phyloP scores from a whole-genome alignment of 2,329 filamentous ascomycete species.

The Aspergillus proliferans region DNA sequence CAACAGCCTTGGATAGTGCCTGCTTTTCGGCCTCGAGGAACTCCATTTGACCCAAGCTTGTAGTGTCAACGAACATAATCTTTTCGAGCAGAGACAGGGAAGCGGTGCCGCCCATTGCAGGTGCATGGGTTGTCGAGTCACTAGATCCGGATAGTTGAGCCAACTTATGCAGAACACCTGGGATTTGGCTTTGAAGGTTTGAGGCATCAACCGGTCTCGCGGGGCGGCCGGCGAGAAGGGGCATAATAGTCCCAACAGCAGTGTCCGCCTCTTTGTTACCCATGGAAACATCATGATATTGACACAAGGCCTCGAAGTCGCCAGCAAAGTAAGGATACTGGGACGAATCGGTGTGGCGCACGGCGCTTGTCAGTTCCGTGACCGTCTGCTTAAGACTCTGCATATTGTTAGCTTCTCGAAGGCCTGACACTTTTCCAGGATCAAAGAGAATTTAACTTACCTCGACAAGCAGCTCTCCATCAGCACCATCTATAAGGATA shows the following conservation, averaged over 20 bases:
- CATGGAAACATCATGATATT: conserved; percentile 36
- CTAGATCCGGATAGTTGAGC: conserved; percentile 31
- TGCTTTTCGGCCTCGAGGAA: conserved; percentile 62
- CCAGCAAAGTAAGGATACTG: conserved; percentile 38
- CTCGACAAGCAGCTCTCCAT: conserved; percentile 30
- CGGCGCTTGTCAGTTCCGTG: conserved; percentile 25
- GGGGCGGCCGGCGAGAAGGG: conserved; percentile 33
- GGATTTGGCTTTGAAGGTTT: conserved; percentile 25
- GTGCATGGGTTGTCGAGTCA: conserved; percentile 23
- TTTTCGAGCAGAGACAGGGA: conserved; percentile 52
- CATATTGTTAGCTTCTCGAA: neutral
- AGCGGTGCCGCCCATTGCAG: conserved; percentile 45
- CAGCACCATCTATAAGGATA: conserved; percentile 30
- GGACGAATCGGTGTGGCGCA: conserved; percentile 22
- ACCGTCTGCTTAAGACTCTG: conserved; percentile 35
- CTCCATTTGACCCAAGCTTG: conserved; percentile 55
- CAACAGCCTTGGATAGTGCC: conserved; percentile 52
- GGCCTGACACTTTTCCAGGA: neutral
- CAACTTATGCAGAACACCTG: conserved; percentile 30
- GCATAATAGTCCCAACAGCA: conserved; percentile 15
- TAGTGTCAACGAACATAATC: conserved; percentile 46
- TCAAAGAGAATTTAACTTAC: conserved; percentile 12
- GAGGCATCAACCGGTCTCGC: conserved; percentile 30
- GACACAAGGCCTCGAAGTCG: conserved; percentile 44
- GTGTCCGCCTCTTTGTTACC: neutral